Evolutionary conservation across 129 eudicot species (phyloP), one percentile per base, ranked within the genome.

Genomic region (Heracleum sosnowskyi): DNA sequence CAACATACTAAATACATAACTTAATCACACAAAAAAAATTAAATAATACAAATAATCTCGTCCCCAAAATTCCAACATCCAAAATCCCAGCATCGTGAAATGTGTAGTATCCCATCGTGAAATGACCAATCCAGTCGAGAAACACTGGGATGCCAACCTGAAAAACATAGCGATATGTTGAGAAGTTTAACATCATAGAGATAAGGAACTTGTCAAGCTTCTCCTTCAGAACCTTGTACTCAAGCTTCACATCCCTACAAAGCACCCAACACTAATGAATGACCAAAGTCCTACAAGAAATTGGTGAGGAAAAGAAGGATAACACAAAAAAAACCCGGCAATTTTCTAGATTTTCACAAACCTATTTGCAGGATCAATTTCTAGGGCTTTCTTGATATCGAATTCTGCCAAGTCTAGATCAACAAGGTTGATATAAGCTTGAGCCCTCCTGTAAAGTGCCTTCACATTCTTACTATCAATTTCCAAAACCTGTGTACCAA

Each of bases 371-470:
- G 98, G 96, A 41, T 96, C 99, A 24, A 96, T 85, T 76, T 96
- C 99, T 57, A 96, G 94, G 0, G 99, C 99, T 69, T 90, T 96
- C 73, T 92, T 96, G 3, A 96, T 89, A 74, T 96, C 99, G 39
- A 90, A 36, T 83, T 96, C 99, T 0, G 97, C 99, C 76, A 96
- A 64, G 73, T 96, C 99, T 77, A 96, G 78, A 79, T 96, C 97
- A 41, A 85, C 90, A 69, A 89, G 57, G 83, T 92, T 84, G 13
- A 92, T 90, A 81, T 90, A 89, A 53, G 97, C 97, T 79, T 96
- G 99, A 35, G 97, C 97, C 83, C 99, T 89, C 79, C 97, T 85
- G 74, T 96, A 96, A 1, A 96, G 88, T 9, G 99, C 99, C 83
- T 96, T 96, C 79, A 96, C 97, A 86, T 92, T 96, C 77, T 83